Conservation (phyloP, 1,284 basidiomycete genomes). For the Cystobasidium slooffiae region DNA sequence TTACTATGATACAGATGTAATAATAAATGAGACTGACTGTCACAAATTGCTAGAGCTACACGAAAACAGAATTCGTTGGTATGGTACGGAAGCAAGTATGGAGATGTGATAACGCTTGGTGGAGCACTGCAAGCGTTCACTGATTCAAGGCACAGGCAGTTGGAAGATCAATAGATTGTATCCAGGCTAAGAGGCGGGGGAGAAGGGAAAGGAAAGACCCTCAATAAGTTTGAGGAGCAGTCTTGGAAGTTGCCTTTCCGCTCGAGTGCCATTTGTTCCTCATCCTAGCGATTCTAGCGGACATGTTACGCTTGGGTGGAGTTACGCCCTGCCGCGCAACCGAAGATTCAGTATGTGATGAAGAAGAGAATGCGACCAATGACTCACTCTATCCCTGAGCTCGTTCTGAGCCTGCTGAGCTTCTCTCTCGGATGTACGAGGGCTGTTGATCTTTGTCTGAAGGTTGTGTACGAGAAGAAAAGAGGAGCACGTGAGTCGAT, state of each 20-base stretch:
- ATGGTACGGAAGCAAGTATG: too few relatives aligned
- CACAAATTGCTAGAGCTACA: too few relatives aligned
- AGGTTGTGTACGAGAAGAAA: not conserved
- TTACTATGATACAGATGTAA: too few relatives aligned
- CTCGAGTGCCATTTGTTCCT: slow-evolving; percentile 5
- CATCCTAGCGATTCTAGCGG: slow-evolving; percentile 9
- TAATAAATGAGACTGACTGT: too few relatives aligned
- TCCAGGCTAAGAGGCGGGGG: not conserved
- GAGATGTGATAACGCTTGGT: too few relatives aligned
- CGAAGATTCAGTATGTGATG: not conserved
- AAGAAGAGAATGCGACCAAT: not conserved
- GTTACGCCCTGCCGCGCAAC: slow-evolving; percentile 20
- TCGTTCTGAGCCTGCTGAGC: slow-evolving; percentile 20
- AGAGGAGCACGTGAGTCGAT: slow-evolving; percentile 9
- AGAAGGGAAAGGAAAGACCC: not conserved
- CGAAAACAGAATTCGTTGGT: too few relatives aligned
- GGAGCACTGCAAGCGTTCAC: too few relatives aligned
- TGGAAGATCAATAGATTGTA: too few relatives aligned
- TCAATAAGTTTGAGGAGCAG: slow-evolving; percentile 18
- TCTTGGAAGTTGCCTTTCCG: slow-evolving; percentile 20
- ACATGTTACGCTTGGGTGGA: slow-evolving; percentile 24
- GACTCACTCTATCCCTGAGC: slow-evolving; percentile 18
- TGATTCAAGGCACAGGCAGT: too few relatives aligned
- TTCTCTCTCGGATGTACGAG: slow-evolving; percentile 12
- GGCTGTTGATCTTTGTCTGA: slow-evolving; percentile 30